Conservation (phyloP, 2,329 filamentous ascomycete species). For the Penicillium verrucosum region DNA sequence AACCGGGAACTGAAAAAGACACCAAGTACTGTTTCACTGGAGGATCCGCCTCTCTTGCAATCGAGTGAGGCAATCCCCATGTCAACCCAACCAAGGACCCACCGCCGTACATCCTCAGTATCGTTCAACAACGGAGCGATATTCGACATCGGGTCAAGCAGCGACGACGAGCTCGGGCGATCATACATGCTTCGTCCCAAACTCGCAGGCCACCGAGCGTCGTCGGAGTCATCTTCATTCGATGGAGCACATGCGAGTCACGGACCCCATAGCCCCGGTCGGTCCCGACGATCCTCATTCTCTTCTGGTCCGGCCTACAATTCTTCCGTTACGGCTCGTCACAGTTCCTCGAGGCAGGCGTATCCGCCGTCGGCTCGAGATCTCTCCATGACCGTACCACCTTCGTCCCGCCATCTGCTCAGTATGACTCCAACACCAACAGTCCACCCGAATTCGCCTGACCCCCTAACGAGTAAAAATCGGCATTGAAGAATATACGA, state of each 20-base stretch:
- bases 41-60: conserved; percentile 8
- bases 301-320: conserved; percentile 14
- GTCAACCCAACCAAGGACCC: conserved; percentile 5
- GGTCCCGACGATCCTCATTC: conserved; percentile 23
- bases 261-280: conserved; percentile 12
- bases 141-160: conserved; percentile 19
- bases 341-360: conserved; percentile 15
- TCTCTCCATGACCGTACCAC: conserved; percentile 21
- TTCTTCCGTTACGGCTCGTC: conserved; percentile 4
- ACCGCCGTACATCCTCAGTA: conserved; percentile 18
- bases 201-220: conserved; percentile 1
- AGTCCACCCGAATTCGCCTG: conserved; percentile 16
- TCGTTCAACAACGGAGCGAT: conserved; percentile 10
- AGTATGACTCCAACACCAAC: conserved; percentile 24
- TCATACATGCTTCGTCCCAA: conserved; percentile 5
- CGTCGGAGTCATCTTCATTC: conserved; percentile 14
- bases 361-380: conserved; percentile 14
- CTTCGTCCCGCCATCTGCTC: conserved; percentile 24
- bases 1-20: conserved; percentile 16
- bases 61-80: conserved; percentile 12
- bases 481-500: conserved; percentile 3
- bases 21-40: conserved; percentile 23
- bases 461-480: conserved; percentile 9
- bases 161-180: conserved; percentile 17
- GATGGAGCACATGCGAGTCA: not conserved